Base-by-base conservation (phyloP, 2,329 filamentous ascomycete genomes). In the Alternaria longipes region DNA sequence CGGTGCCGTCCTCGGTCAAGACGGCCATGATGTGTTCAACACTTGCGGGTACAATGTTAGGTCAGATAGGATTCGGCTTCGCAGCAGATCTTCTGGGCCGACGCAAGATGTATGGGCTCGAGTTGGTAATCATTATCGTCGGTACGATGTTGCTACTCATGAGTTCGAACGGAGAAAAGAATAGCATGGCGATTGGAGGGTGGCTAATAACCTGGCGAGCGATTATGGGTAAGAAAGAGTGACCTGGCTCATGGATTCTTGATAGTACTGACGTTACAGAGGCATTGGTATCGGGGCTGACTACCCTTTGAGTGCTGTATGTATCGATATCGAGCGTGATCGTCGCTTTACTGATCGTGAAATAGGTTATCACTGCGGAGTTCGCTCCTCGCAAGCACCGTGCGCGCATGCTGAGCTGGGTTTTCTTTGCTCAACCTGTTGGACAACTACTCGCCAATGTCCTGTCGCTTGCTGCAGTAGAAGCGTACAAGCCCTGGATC, bases 351-450 rank as follows among this genome's bases (percentile, higher is more conserved):
- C 56, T 64, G 24, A 64, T 38, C 44, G 34, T 28, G 14, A 40
- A 6, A 6, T 30, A 67, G 65, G 63, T 74, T 30, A 80, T 81
- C 20, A 78, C 76, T 5, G 69, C 74, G 4, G 79, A 81, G 52
- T 81, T 79, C 69, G 74, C 79, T 4, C 77, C 79, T 3, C 66
- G 74, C 16, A 74, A 73, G 50, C 70, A 72, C 47, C 70, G 80
- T 26, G 79, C 74, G 3, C 67, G 79, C n/a, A 81, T 81, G 79
- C 62, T 82, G 61, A 73, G 74, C 30, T 75, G 75, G 54, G 78
- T 82, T 1, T 81, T 81, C 64, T 73, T 81, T 40, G 80, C 80
- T 56, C 80, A 82, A 49, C 79, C 79, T 4, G 65, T 81, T 18
- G 80, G 80, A 5, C 80, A 81, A 50, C 60, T 74, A 9, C 65